Evolutionary conservation across 129 eudicot species (phyloP), one percentile per base, ranked within the genome.

Genomic region (Chrysanthemum lavandulifolium): DNA sequence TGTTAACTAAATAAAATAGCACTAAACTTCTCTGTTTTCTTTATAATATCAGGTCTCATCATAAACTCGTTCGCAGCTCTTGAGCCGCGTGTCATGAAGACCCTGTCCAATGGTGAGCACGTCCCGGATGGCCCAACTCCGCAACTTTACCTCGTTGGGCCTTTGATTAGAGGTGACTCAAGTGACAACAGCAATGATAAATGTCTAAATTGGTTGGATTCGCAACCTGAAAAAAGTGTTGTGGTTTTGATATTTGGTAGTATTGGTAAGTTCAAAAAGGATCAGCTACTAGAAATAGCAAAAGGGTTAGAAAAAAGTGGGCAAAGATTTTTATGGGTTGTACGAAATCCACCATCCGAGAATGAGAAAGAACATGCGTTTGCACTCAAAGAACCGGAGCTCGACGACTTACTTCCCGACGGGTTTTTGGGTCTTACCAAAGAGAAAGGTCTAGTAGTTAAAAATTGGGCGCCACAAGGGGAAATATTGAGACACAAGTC

Each of bases 401-500:
- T 76, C 25, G 80, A 67, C 13, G 59, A 65, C 13, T 14, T 76
- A 47, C 67, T 67, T 52, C 73, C 73, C 0, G 75, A 71, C 18
- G 95, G 91, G 2, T 87, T 85, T 68, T 52, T 69, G 53, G 58
- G 75, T 59, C 74, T 83, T 10, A 65, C 61, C 0, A 67, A 48
- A 16, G 82, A 78, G 27, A 73, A 74, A 1, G 95, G 97, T 8
- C 36, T 83, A 2, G 52, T 90, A 13, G 84, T 90, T 23, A 75
- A 75, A 29, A 65, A 66, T 21, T 75, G 78, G 78, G 72, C 64
- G 1, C 78, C 71, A 33, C 78, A 64, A 74, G 71, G 62, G 10
- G 71, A 74, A 7, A 40, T 74, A 12, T n/a, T 74, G 47, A 52
- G 64, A 5, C 78, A 74, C 52, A 64, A 12, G 0, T 74, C 72